Evolutionary conservation across 352 stramenopile species (phyloP).

Genomic region (Phytophthora foliorum): DNA sequence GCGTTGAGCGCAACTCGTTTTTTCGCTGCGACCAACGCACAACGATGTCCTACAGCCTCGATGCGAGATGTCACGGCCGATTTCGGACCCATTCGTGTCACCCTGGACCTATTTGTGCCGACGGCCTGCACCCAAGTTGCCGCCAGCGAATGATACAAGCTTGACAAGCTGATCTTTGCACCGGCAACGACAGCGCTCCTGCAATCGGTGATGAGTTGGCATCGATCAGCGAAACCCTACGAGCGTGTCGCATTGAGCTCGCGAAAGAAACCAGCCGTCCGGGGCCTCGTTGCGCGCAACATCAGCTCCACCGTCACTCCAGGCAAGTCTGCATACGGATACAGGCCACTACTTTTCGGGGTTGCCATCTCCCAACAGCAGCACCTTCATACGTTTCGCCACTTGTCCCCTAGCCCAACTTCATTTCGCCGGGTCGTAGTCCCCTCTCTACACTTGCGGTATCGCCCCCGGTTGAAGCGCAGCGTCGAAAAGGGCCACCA

Average conservation of each 20-base stretch:
- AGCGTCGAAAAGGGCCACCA: too few species aligned
- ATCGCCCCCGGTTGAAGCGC: constrained; percentile 11
- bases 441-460: constrained; percentile 12
- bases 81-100: neutral
- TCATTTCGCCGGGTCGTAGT: constrained; percentile 17
- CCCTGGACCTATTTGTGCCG: neutral
- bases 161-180: too few species aligned
- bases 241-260: constrained; percentile 3
- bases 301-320: too few species aligned
- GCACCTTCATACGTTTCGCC: too few species aligned
- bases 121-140: neutral
- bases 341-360: too few species aligned
- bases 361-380: too few species aligned
- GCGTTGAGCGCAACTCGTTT: neutral
- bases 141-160: too few species aligned
- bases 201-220: constrained; percentile 22
- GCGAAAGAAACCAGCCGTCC: constrained; percentile 25
- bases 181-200: too few species aligned
- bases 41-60: neutral
- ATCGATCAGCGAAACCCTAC: constrained; percentile 37
- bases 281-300: too few species aligned
- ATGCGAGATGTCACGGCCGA: neutral
- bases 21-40: neutral
- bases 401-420: constrained; percentile 35
- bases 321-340: too few species aligned